phyloP scores from a whole-genome alignment of 140 eudicot species.

The Erigeron philadelphicus region DNA sequence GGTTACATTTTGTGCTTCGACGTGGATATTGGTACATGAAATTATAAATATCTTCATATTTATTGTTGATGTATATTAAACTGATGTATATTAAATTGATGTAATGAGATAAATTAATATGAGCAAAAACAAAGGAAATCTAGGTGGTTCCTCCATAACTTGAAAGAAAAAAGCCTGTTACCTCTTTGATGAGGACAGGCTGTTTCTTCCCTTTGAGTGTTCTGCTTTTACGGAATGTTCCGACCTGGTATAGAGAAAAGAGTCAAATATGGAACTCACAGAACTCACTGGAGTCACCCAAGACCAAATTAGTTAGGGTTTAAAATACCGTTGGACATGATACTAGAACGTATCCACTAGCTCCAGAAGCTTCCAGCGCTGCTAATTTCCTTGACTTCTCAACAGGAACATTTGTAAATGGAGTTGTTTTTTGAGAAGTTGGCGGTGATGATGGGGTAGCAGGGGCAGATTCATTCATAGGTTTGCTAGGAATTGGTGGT shows the following conservation, averaged over 20 bases:
- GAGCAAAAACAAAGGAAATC: not conserved
- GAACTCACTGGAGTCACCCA: not conserved
- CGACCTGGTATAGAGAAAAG: conserved; percentile 46
- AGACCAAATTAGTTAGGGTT: not conserved
- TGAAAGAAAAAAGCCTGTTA: conserved; percentile 21
- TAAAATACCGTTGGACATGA: conserved; percentile 62
- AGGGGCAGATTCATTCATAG: conserved; percentile 44
- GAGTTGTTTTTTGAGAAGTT: conserved; percentile 44
- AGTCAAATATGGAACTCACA: conserved; percentile 10
- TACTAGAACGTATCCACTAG: conserved; percentile 67
- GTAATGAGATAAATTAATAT: no score
- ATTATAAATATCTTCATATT: no score
- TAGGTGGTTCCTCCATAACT: not conserved
- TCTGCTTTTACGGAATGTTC: conserved; percentile 72
- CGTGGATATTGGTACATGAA: no score
- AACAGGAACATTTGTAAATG: conserved; percentile 52
- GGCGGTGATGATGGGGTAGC: conserved; percentile 40
- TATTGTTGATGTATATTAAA: no score
- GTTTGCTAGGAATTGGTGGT: conserved; percentile 56
- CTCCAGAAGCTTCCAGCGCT: conserved; percentile 79
- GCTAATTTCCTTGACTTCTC: conserved; percentile 58
- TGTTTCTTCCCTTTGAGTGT: conserved; percentile 71
- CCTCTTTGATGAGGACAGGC: conserved; percentile 73
- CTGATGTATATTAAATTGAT: no score
- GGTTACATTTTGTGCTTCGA: no score